Conservation (phyloP, 352 stramenopile genomes). For the Globisporangium camurandrum region DNA sequence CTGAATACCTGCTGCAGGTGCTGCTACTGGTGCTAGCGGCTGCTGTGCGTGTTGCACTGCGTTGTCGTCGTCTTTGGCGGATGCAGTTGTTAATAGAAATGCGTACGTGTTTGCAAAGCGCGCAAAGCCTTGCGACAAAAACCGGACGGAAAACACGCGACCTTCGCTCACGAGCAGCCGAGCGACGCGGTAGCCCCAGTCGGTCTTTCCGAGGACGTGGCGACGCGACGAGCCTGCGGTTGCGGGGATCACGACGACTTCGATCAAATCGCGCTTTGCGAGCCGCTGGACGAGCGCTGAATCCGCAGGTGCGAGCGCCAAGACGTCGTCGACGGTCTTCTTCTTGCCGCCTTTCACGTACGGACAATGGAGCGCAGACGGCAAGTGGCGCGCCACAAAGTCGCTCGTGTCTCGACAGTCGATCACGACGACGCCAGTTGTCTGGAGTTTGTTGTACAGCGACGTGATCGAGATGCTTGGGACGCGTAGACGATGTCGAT, state of each 20-base stretch:
- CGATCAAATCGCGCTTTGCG: conserved; percentile 48
- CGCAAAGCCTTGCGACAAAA: conserved; percentile 55
- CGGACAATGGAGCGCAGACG: conserved; percentile 47
- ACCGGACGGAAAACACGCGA: conserved; percentile 64
- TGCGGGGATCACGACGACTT: conserved; percentile 58
- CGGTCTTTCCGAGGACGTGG: conserved; percentile 45
- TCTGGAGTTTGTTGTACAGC: conserved; percentile 75
- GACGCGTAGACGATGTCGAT: conserved; percentile 25
- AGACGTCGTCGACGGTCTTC: conserved; percentile 48
- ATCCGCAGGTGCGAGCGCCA: conserved; percentile 25
- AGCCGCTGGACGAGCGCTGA: conserved; percentile 40
- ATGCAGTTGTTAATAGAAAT: conserved; percentile 46
- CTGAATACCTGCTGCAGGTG: conserved; percentile 17
- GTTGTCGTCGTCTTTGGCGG: conserved; percentile 11
- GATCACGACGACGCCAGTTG: conserved; percentile 48
- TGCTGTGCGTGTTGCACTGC: conserved; percentile 7
- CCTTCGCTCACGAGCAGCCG: conserved; percentile 55
- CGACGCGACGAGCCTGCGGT: conserved; percentile 31
- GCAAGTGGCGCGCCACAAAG: conserved; percentile 35
- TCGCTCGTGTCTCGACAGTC: conserved; percentile 53
- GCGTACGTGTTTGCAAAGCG: conserved; percentile 62
- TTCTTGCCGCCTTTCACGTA: conserved; percentile 20
- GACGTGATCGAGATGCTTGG: conserved; percentile 52
- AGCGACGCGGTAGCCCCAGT: conserved; percentile 65
- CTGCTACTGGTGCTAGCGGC: neutral